Conservation (phyloP, 2,329 filamentous ascomycete genomes). For the Colletotrichum lindemuthianum region DNA sequence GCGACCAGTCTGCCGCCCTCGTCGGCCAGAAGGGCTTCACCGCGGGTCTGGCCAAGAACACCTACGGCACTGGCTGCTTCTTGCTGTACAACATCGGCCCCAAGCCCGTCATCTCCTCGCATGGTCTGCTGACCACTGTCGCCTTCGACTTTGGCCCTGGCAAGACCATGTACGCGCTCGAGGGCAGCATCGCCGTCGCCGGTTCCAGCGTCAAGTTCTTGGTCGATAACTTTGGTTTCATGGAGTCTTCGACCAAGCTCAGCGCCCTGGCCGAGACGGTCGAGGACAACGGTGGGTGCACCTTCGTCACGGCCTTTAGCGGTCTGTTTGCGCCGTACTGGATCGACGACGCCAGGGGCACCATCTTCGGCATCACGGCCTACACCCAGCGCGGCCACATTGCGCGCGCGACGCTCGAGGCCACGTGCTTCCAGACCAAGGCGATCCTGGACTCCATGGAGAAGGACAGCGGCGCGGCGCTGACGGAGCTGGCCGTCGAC, state of each 20-base stretch:
- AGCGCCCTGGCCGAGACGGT: slow-evolving; percentile 59
- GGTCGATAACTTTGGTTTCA: slow-evolving; percentile 66
- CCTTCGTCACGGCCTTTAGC: slow-evolving; percentile 83
- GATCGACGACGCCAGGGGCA: slow-evolving; percentile 85
- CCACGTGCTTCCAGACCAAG: slow-evolving; percentile 85
- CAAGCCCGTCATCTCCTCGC: slow-evolving; percentile 80
- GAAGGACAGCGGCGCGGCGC: slow-evolving; percentile 78
- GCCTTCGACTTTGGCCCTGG: slow-evolving; percentile 78
- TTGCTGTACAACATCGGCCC: slow-evolving; percentile 84
- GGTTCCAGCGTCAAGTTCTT: slow-evolving; percentile 80
- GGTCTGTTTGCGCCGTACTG: slow-evolving; percentile 86
- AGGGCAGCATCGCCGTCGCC: slow-evolving; percentile 81
- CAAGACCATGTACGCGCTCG: slow-evolving; percentile 78
- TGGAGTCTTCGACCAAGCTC: slow-evolving; percentile 57
- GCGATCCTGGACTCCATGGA: slow-evolving; percentile 85
- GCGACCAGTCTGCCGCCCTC: slow-evolving; percentile 83
- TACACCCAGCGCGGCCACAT: slow-evolving; percentile 82
- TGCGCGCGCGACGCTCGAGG: slow-evolving; percentile 81
- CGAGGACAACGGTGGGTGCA: slow-evolving; percentile 77
- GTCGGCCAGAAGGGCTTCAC: slow-evolving; percentile 83
- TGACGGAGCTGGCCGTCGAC: slow-evolving; percentile 81
- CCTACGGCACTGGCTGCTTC: slow-evolving; percentile 88
- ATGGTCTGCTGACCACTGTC: slow-evolving; percentile 81
- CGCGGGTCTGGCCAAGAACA: slow-evolving; percentile 83
- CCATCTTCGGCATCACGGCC: slow-evolving; percentile 81